phyloP scores from a whole-genome alignment of 2,329 filamentous ascomycete species.

The Gnomoniopsis sp. region DNA sequence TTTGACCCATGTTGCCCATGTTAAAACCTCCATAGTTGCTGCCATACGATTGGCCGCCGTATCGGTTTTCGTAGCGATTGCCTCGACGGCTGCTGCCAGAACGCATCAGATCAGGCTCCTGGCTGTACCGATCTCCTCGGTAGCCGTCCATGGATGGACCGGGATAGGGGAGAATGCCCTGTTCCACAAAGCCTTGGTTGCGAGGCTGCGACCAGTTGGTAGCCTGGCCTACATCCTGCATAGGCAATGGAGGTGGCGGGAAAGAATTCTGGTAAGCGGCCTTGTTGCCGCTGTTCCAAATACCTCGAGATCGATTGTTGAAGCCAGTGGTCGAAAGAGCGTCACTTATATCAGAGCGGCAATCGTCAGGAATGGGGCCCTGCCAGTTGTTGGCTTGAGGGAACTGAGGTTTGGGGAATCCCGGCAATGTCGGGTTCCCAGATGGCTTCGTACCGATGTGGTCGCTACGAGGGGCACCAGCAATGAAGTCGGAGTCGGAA shows the following conservation, averaged over 20 bases:
- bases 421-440: slow-evolving; percentile 30
- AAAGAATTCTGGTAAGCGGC: slow-evolving; percentile 30
- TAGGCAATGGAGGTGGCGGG: slow-evolving; percentile 24
- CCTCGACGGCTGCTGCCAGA: slow-evolving; percentile 40
- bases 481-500: slow-evolving; percentile 32
- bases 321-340: slow-evolving; percentile 48
- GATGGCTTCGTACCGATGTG: slow-evolving; percentile 19
- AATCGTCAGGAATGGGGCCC: slow-evolving; percentile 45
- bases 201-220: slow-evolving; percentile 46
- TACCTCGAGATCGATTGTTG: slow-evolving; percentile 50
- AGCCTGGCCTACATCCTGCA: slow-evolving; percentile 33
- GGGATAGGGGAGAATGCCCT: slow-evolving; percentile 30
- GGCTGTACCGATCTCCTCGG: slow-evolving; percentile 43
- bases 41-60: slow-evolving; percentile 28
- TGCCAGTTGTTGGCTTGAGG: slow-evolving; percentile 47
- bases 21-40: slow-evolving; percentile 34
- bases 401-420: slow-evolving; percentile 33
- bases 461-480: slow-evolving; percentile 24
- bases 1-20: slow-evolving; percentile 24
- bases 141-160: slow-evolving; percentile 36
- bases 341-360: slow-evolving; percentile 55
- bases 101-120: slow-evolving; percentile 47
- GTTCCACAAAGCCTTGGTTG: slow-evolving; percentile 39
- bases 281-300: slow-evolving; percentile 51
- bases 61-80: slow-evolving; percentile 43